phyloP scores from a whole-genome alignment of 768 basidiomycete genomes.

The Suillus subluteus region DNA sequence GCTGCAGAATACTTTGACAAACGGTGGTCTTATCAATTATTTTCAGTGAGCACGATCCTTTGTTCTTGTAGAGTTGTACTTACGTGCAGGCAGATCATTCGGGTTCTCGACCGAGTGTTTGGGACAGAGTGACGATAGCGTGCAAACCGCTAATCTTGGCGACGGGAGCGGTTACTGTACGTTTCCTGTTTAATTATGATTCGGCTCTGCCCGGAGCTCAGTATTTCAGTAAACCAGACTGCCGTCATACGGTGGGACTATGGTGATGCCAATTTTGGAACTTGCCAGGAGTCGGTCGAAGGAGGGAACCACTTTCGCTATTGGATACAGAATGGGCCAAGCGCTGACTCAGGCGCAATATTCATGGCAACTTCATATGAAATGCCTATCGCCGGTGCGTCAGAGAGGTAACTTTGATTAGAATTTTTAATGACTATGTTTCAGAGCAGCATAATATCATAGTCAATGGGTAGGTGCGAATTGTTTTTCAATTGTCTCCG shows the following conservation, averaged over 20 bases:
- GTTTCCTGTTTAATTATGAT: constrained; percentile 28
- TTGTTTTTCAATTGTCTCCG: not conserved
- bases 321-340: constrained; percentile 77
- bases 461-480: constrained; percentile 57
- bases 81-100: constrained; percentile 55
- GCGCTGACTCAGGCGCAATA: constrained; percentile 68
- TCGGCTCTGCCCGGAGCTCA: not conserved
- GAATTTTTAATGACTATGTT: not conserved
- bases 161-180: constrained; percentile 77
- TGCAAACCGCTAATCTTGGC: constrained; percentile 79
- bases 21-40: constrained; percentile 84
- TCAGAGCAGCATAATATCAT: constrained; percentile 72
- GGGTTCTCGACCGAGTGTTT: constrained; percentile 80
- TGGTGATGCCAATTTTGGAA: constrained; percentile 76
- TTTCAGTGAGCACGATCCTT: constrained; percentile 56
- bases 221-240: constrained; percentile 71
- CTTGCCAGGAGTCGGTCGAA: constrained; percentile 82
- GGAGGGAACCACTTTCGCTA: constrained; percentile 91
- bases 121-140: constrained; percentile 73
- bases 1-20: constrained; percentile 54
- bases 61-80: not conserved
- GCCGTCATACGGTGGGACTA: constrained; percentile 88
- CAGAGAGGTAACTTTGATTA: constrained; percentile 2
- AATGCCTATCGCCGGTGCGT: constrained; percentile 59
- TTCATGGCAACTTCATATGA: constrained; percentile 82